Conservation (phyloP, 2,329 filamentous ascomycete species). For the Chaetomium olivaceum region DNA sequence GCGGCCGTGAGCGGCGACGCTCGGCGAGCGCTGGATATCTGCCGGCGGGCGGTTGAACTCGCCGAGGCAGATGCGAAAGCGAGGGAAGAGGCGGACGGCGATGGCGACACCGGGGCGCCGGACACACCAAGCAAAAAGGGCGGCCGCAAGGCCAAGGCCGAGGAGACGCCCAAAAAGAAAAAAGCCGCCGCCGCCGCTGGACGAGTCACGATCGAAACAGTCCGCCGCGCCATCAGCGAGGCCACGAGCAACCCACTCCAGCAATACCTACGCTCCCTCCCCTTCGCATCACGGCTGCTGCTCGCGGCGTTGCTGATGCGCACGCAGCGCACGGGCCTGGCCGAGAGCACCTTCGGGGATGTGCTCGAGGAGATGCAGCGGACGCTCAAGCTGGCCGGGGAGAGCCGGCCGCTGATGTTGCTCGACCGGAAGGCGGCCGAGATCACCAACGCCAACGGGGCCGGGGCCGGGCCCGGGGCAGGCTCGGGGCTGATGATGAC, state of each 20-base stretch:
- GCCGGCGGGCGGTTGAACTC: slow-evolving; percentile 89
- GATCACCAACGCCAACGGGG: background rate
- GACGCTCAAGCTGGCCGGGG: slow-evolving; percentile 61
- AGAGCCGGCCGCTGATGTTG: slow-evolving; percentile 60
- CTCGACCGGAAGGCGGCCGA: slow-evolving; percentile 43
- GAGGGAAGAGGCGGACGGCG: slow-evolving; percentile 33
- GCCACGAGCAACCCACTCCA: slow-evolving; percentile 91
- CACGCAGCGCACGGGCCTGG: slow-evolving; percentile 78
- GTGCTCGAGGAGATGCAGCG: slow-evolving; percentile 82
- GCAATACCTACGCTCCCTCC: slow-evolving; percentile 79
- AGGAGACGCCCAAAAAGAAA: slow-evolving; percentile 35
- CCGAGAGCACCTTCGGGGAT: slow-evolving; percentile 85
- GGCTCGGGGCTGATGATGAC: slow-evolving; percentile 20
- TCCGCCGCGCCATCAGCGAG: slow-evolving; percentile 93
- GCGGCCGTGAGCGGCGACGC: slow-evolving; percentile 95
- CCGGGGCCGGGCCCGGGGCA: background rate
- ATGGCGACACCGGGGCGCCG: slow-evolving; percentile 24
- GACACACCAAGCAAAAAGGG: slow-evolving; percentile 62
- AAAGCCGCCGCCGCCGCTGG: slow-evolving; percentile 45
- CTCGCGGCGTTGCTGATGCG: slow-evolving; percentile 79
- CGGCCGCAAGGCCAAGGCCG: background rate
- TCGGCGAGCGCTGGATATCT: slow-evolving; percentile 89
- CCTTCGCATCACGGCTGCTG: slow-evolving; percentile 80
- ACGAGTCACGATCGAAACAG: slow-evolving; percentile 85
- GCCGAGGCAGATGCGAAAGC: slow-evolving; percentile 70